Evolutionary conservation across 1,284 basidiomycete genomes (phyloP), one percentile per base, ranked within the genome.

Genomic region (Ustilago hordei): DNA sequence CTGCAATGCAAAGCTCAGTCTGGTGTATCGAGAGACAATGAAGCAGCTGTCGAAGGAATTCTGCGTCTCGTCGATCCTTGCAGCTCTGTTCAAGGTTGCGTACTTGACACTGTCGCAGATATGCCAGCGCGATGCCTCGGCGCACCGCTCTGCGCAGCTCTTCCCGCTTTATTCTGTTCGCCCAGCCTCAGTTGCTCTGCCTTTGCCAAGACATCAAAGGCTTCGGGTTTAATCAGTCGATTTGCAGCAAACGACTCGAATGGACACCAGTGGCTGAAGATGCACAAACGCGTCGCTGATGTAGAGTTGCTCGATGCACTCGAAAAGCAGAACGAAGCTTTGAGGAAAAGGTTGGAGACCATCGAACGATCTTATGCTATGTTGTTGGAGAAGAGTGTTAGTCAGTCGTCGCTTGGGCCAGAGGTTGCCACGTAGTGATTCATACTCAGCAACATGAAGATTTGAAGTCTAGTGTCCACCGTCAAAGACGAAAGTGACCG

Each of bases 11-110:
- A 23, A 48, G 7, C 39, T 41, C 39, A 41, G 15, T 45, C 43
- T 8, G n/a, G 17, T 19, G 7, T 17, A 8, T 45, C 43, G 17
- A 19, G 15, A 19, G 43, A 45, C 43, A 45, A 45, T 8, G 3
- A 45, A 19, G 43, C n/a, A 15, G n/a, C 36, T 28, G 19, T 55
- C 1, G 39, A 55, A 17, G 55, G 52, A 3, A 61, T 50, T 15
- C 5, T 62, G 35, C 54, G 55, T 41, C 55, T 61, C 17, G n/a
- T 61, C 11, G 67, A 63, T 60, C 60, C 61, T 15, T 57, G 56
- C 67, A 45, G 39, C 53, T 35, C 60, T n/a, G 43, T 55, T 19
- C 60, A 55, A 28, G 60, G 53, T 7, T 47, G 52, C 43, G 31
- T 60, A 2, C 31, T 60, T 17, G 41, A 62, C 4, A 23, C 53